These are phyloP conservation scores for Aspergillus pseudoglaucus DNA, from an alignment of 2,329 filamentous ascomycete species.

Conservation along the genomic window DNA sequence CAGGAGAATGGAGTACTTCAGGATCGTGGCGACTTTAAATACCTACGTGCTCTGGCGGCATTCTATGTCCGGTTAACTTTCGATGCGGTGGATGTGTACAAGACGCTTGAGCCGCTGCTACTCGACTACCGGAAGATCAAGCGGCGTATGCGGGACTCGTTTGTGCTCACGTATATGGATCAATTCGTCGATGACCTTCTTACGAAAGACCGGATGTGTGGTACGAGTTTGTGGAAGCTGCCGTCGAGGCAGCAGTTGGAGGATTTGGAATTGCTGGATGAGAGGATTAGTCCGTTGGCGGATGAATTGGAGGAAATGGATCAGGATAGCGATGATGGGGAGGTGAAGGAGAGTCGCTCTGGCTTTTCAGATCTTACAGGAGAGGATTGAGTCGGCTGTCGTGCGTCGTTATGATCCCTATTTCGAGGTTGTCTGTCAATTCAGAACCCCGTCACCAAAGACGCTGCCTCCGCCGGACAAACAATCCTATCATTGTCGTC, in stretches of 20 bases:
- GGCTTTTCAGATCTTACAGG: constrained; percentile 13
- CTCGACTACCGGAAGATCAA: constrained; percentile 78
- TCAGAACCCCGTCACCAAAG: too few relatives aligned
- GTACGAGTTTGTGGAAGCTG: constrained; percentile 87
- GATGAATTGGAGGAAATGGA: constrained; percentile 51
- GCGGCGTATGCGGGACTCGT: constrained; percentile 66
- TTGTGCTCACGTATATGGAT: constrained; percentile 73
- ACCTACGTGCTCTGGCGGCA: constrained; percentile 78
- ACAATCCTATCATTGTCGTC: too few relatives aligned
- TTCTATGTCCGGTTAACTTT: constrained; percentile 93
- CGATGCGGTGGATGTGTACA: constrained; percentile 72
- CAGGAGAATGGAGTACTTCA: constrained; percentile 25
- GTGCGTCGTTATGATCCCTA: too few relatives aligned
- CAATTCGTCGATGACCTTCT: constrained; percentile 90
- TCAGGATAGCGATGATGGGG: constrained; percentile 19
- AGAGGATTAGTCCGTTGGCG: constrained; percentile 73
- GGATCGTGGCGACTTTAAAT: constrained; percentile 52
- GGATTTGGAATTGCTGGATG: constrained; percentile 81
- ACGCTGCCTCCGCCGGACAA: too few relatives aligned
- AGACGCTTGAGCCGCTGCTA: constrained; percentile 72
- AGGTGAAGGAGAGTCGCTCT: constrained; percentile 17
- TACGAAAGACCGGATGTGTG: constrained; percentile 82
- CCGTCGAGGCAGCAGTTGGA: constrained; percentile 75
- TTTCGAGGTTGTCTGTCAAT: too few relatives aligned
- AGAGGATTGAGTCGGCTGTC: constrained; percentile 20